Base-by-base conservation (phyloP, 805 yeast species). In the Schwanniomyces pseudopolymorphus region DNA sequence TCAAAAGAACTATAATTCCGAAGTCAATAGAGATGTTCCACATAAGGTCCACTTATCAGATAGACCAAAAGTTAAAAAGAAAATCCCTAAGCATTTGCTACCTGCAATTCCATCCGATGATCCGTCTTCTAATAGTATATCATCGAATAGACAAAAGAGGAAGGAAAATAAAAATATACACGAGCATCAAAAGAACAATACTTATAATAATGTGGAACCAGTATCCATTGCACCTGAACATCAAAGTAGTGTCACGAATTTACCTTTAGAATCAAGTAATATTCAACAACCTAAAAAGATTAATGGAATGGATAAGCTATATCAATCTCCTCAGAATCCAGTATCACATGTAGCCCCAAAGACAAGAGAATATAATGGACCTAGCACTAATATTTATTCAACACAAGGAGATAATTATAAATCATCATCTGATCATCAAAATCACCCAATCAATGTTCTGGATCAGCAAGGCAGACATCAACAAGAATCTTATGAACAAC, bases 21-120 rank as follows among this genome's bases (percentile, higher is more conserved):
- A 16, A 16, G 13, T 14, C 8, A 14, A 14, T 7, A 31, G 20
- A 14, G 20, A 31, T 3, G 14, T 2, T 8, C 33, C 33, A 11
- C 13, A 3, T 27, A 27, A 27, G n/a, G n/a, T 27, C 7, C 16
- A 27, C 33, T 11, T n/a, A 22, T 27, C 14, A 11, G 35, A 17
- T 6, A 31, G 35, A 31, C 35, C 19, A 3, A 31, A 31, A 31
- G 19, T 31, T 4, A 31, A 10, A 17, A 33, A 17, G 16, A 43
- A 43, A 16, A 31, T 43, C 2, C 46, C 46, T 16, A 43, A 39
- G 33, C 42, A 39, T 26, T 27, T 43, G 14, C 14, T 43, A 16
- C 46, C 46, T 20, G 19, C 19, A 20, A 31, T 43, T 11, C 35
- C 45, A 16, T 10, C 28, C 5, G 13, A 39, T 20, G 42, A 26